phyloP scores from a whole-genome alignment of 2,329 filamentous ascomycete genomes.

The Trichoderma arundinaceum region DNA sequence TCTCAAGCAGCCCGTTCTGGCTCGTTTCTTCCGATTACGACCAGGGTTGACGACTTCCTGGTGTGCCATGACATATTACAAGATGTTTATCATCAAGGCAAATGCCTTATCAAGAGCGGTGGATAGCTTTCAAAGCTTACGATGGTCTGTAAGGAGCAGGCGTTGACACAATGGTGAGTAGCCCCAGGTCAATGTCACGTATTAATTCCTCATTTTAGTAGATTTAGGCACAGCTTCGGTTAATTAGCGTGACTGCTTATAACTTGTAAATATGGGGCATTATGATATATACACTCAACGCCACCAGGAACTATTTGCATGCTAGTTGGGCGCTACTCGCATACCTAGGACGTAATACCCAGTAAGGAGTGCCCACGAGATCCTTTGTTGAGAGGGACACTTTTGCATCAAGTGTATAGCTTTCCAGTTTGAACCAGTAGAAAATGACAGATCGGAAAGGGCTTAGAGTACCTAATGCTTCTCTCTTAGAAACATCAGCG shows the following conservation, averaged over 20 bases:
- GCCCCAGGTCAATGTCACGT: neutral
- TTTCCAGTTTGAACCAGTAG: no score
- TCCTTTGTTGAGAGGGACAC: no score
- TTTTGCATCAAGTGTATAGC: no score
- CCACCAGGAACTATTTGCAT: neutral
- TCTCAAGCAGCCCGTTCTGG: constrained; percentile 17
- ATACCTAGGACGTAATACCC: neutral
- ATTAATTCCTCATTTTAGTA: neutral
- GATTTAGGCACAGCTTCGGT: constrained; percentile 21
- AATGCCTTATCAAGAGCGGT: neutral
- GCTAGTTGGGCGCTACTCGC: neutral
- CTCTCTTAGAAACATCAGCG: neutral
- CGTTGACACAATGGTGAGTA: neutral
- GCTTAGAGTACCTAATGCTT: neutral
- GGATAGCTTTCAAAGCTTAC: neutral
- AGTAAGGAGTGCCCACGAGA: no score
- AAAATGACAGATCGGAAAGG: neutral
- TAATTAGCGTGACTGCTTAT: neutral
- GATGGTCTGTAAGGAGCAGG: neutral
- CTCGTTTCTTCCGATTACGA: neutral
- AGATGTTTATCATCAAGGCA: neutral
- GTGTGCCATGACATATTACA: neutral
- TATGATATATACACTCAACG: neutral
- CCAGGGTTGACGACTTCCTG: neutral
- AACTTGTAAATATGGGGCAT: neutral